Conservation (phyloP, 176 grass and related monocot genomes). For the Musa itinerans region DNA sequence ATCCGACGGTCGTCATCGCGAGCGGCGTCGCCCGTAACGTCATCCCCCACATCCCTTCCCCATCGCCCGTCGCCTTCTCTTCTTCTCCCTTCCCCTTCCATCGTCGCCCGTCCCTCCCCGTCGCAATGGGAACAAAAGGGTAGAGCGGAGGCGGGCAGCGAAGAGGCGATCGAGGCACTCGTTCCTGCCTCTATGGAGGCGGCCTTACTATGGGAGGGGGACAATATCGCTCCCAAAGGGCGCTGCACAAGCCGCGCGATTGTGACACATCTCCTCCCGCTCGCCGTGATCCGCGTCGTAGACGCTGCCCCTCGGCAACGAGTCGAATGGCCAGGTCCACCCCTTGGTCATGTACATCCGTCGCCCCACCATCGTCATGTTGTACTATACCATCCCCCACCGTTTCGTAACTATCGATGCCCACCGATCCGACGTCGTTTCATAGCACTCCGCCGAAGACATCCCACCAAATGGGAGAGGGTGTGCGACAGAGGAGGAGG, state of each 20-base stretch:
- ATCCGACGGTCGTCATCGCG: too few relatives aligned
- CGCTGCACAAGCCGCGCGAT: too few relatives aligned
- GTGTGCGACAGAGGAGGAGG: too few relatives aligned
- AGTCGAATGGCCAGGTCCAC: conserved; percentile 96
- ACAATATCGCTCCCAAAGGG: too few relatives aligned
- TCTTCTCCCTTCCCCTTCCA: neutral
- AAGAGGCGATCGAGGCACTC: too few relatives aligned
- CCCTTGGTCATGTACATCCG: conserved; percentile 90
- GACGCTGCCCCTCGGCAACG: conserved; percentile 53
- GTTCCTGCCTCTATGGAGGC: too few relatives aligned
- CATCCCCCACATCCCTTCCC: neutral
- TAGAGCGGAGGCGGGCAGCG: too few relatives aligned
- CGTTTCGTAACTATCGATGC: conserved; percentile 23
- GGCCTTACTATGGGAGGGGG: too few relatives aligned
- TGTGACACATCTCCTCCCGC: conserved; percentile 59
- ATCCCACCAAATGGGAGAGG: neutral
- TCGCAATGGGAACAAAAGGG: too few relatives aligned
- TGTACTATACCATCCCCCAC: conserved; percentile 54
- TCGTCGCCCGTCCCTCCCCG: neutral
- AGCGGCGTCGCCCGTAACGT: too few relatives aligned
- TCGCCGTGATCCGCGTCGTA: conserved; percentile 55
- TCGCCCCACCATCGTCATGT: conserved; percentile 52
- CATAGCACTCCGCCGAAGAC: conserved; percentile 19
- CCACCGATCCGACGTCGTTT: conserved; percentile 23
- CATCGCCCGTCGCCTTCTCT: neutral